Base-by-base conservation (phyloP, 129 eudicot genomes). In the Centella asiatica region DNA sequence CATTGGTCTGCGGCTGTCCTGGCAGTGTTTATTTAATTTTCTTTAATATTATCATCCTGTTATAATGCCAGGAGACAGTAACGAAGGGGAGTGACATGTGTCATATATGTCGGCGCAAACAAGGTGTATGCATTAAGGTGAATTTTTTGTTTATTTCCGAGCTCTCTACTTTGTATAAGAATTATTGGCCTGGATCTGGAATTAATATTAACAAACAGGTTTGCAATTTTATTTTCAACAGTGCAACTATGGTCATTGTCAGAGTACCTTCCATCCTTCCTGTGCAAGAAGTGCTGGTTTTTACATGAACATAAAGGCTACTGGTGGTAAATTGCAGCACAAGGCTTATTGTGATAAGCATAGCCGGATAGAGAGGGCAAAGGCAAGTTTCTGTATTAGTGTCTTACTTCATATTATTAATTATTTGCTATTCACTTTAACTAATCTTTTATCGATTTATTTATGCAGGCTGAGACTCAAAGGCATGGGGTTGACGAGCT, bases 171-270 rank as follows among this genome's bases (percentile, higher is more conserved):
- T 52, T 57, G 26, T 13, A 8, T 28, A 19, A 18, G 12, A 52
- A 25, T 66, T 37, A 15, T 14, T 28, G 2, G 5, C 14, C 28
- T 31, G 25, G 46, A 54, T 15, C n/a, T 42, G 14, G 28, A 42
- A 47, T 37, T 26, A 44, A 36, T 57, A 42, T 3, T 12, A 44
- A 36, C 51, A 10, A 14, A 28, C 44, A 63, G n/a, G 56, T 34
- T 19, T 28, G 61, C 59, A 20, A 20, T 44, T 66, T 57, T 46
- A 19, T 57, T 45, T 25, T 67, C 46, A 45, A 52, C 80, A 93
- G 99, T 93, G 99, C 81, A 82, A 77, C 72, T 88, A 82, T 81
- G 99, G 99, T 36, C 90, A 93, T 78, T 93, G 99, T 64, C 96
- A 85, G 71, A 74, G 87, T 64, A 72, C 79, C 17, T 93, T 93